Evolutionary conservation across 495 filamentous ascomycete species (phyloP).

Genomic region (Sphaerosporella brunnea): DNA sequence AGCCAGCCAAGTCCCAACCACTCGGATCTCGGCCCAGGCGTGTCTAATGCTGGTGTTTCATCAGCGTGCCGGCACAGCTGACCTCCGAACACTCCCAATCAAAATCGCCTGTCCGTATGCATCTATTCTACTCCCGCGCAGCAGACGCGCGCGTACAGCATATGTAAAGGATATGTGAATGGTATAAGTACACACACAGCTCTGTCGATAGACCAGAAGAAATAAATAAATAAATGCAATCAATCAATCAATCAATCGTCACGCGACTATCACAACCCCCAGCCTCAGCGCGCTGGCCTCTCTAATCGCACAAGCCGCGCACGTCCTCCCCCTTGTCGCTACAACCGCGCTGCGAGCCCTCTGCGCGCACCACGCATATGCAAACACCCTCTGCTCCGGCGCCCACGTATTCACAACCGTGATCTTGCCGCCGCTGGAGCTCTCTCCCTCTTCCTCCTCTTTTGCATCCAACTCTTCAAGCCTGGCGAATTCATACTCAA

Average conservation of each 20-base stretch:
- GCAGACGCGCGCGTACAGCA: too few relatives aligned
- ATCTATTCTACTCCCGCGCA: too few relatives aligned
- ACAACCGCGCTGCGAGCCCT: slow-evolving; percentile 52
- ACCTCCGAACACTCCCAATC: too few relatives aligned
- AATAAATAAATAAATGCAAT: too few relatives aligned
- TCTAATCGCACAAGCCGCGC: slow-evolving; percentile 49
- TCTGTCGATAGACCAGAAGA: too few relatives aligned
- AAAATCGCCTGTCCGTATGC: too few relatives aligned
- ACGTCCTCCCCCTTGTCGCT: slow-evolving; percentile 43
- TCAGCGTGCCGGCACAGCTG: too few relatives aligned
- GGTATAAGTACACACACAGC: too few relatives aligned
- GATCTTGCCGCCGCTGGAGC: neutral
- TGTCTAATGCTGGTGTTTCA: too few relatives aligned
- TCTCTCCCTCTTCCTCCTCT: neutral
- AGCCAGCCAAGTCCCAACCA: too few relatives aligned
- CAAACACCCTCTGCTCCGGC: slow-evolving; percentile 31
- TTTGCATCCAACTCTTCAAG: slow-evolving; percentile 1
- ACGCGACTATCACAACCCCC: slow-evolving; percentile 37
- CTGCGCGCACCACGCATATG: slow-evolving; percentile 50
- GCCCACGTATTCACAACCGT: neutral
- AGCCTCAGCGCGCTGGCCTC: slow-evolving; percentile 51
- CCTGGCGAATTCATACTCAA: neutral
- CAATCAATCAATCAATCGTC: neutral
- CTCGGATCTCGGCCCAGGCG: too few relatives aligned
- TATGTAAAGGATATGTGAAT: too few relatives aligned